Evolutionary conservation across 2,329 filamentous ascomycete genomes (phyloP), one percentile per base, ranked within the genome.

Genomic region (Xylaria multiplex): DNA sequence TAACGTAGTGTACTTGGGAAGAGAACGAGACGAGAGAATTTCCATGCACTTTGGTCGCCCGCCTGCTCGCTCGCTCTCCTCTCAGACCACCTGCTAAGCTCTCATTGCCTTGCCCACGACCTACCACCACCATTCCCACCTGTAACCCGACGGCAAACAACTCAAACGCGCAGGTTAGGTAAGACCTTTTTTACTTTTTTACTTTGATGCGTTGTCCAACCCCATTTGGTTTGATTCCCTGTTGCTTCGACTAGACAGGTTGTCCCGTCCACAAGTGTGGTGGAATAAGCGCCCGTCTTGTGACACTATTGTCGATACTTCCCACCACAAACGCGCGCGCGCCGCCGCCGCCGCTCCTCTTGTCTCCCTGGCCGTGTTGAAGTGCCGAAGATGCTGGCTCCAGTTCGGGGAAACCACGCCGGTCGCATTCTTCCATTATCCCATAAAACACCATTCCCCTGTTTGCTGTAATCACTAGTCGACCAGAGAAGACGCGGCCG

Each of bases 151-250:
- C 64, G 69, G 66, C 69, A 69, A 70, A 69, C 67, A 69, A 65
- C 57, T 63, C 64, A 67, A 72, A 69, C 72, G 69, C 72, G 70
- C 68, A 64, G 70, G 72, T 73, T 71, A 74, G 71, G 72, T 74
- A 72, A 74, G 72, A 71, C 70, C 64, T 65, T 65, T 64, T 69
- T 59, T 54, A 52, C 50, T 62, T 67, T 27, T 59, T 63, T 64
- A 63, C 65, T 64, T 69, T 67, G 67, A 56, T 70, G 59, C 30
- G 54, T 32, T 70, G 63, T 65, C 64, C 64, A 69, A 66, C 59
- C 59, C 62, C 58, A 57, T 69, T 59, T 27, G 40, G 24, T 22
- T 54, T 53, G 7, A 42, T 56, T 42, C 45, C 43, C 24, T 53
- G 32, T 61, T 58, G 49, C 60, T 42, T 42, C 45, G 50, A 62